These are phyloP conservation scores for Ustilago loliicola DNA, from an alignment of 1,284 basidiomycete species.

Conservation along the genomic window DNA sequence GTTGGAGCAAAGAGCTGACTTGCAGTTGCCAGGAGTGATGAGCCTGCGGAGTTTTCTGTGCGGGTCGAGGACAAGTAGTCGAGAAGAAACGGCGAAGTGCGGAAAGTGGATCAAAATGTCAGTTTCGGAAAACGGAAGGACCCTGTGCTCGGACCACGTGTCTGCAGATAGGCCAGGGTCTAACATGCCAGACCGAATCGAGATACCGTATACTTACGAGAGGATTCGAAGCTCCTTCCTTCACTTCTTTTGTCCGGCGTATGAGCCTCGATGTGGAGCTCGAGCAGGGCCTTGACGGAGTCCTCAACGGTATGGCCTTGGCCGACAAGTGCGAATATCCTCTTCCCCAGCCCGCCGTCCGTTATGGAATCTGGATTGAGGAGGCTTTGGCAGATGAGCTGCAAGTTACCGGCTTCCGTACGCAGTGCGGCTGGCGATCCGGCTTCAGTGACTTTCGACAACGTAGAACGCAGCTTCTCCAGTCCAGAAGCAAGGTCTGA, in stretches of 20 bases:
- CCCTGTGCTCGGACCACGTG: slow-evolving; percentile 28
- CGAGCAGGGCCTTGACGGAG: slow-evolving; percentile 16
- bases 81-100: not conserved
- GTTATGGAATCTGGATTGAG: not conserved
- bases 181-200: not conserved
- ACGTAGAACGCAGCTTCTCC: slow-evolving; percentile 4
- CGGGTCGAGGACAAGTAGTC: not conserved
- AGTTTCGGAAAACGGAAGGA: slow-evolving; percentile 16
- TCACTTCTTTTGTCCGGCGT: not conserved
- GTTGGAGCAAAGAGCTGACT: slow-evolving; percentile 12
- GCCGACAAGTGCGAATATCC: slow-evolving; percentile 4
- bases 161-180: not conserved
- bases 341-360: not conserved
- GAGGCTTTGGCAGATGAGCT: slow-evolving; percentile 25
- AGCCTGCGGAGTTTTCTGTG: slow-evolving; percentile 12
- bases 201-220: slow-evolving; percentile 17
- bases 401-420: slow-evolving; percentile 27
- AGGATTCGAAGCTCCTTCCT: not conserved
- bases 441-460: slow-evolving; percentile 21
- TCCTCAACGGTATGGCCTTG: slow-evolving; percentile 10
- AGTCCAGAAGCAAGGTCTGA: not conserved
- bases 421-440: slow-evolving; percentile 21
- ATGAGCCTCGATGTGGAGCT: slow-evolving; percentile 9
- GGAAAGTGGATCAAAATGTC: slow-evolving; percentile 1
- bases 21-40: slow-evolving; percentile 19